A percentile compares a stretch with the other conserved stretches of the same genome.
Evolutionary conservation across 2,329 filamentous ascomycete species (phyloP).

Genomic region (Calonectria pteridis): DNA sequence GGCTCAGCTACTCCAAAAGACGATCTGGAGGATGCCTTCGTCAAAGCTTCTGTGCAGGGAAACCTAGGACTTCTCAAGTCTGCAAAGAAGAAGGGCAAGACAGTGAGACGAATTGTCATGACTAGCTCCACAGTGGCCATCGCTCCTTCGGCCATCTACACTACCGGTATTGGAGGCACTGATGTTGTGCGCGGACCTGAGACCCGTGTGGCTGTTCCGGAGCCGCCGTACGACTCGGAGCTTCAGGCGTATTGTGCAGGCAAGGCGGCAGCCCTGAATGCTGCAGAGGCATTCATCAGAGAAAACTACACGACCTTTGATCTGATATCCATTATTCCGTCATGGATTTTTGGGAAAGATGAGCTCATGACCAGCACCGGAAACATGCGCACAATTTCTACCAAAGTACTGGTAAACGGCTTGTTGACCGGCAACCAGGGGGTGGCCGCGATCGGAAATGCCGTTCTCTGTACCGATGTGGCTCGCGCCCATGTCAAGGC

Average conservation of each 20-base stretch:
- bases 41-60: constrained; percentile 51
- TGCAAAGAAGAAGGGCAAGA: constrained; percentile 45
- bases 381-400: not conserved
- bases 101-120: constrained; percentile 56
- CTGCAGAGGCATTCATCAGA: not conserved
- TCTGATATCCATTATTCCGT: constrained; percentile 12
- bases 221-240: constrained; percentile 6
- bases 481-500: constrained; percentile 12
- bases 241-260: constrained; percentile 8
- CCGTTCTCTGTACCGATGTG: constrained; percentile 5
- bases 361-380: not conserved
- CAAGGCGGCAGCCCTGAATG: constrained; percentile 10
- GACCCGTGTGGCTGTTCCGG: not conserved
- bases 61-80: constrained; percentile 53
- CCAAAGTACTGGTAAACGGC: not conserved
- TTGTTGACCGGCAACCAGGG: not conserved
- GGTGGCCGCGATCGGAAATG: not conserved
- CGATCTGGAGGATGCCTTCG: constrained; percentile 34
- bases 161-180: not conserved
- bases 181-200: not conserved
- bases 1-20: not conserved
- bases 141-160: not conserved
- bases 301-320: constrained; percentile 9
- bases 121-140: constrained; percentile 53
- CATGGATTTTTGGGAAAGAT: constrained; percentile 17